Base-by-base conservation (phyloP, 164 flowering plant species). In the Dillenia turbinata region DNA sequence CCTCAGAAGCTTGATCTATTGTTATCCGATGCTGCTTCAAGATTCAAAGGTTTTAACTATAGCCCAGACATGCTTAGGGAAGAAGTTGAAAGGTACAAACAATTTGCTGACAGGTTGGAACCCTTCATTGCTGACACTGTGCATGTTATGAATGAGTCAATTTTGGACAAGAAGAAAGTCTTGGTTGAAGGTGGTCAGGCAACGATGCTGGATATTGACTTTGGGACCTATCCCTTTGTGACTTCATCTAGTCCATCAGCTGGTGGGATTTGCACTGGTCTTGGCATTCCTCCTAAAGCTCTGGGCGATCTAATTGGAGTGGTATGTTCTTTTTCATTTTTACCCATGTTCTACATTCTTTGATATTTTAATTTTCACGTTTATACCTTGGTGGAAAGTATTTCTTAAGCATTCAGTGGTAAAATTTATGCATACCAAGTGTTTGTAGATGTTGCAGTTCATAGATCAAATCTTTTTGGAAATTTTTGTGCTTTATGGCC, bases 161-260 rank as follows among this genome's bases (percentile, higher is more conserved):
- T 93, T 47, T 67, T 75, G 2, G 75, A 81, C 49, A 86, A 85
- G 68, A 85, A 85, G 78, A 93, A 81, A 77, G 81, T 93, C 70
- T 73, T 93, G 79, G 97, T 93, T 55, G 98, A 93, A 81, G 98
- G 98, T 66, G 98, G 98, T 63, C 98, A 93, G 71, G 98, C 98
- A 43, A 90, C 98, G 53, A 93, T 93, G 98, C 68, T 93, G 71
- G 98, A 93, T 72, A 83, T 93, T 74, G 98, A 93, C 66, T 90
- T 90, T 77, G 98, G 98, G 48, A 93, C 98, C 15, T 93, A 90
- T 66, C 98, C 98, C 0, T 93, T 87, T 70, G 98, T 93, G 3
- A 93, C 98, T 67, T 91, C 98, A 16, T 93, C 98, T 11, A 91
- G 88, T 66, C 97, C 98, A 22, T 93, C 98, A 58, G 98, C 98